phyloP scores from a whole-genome alignment of 2,329 filamentous ascomycete species.

The Dactylella cylindrospora region DNA sequence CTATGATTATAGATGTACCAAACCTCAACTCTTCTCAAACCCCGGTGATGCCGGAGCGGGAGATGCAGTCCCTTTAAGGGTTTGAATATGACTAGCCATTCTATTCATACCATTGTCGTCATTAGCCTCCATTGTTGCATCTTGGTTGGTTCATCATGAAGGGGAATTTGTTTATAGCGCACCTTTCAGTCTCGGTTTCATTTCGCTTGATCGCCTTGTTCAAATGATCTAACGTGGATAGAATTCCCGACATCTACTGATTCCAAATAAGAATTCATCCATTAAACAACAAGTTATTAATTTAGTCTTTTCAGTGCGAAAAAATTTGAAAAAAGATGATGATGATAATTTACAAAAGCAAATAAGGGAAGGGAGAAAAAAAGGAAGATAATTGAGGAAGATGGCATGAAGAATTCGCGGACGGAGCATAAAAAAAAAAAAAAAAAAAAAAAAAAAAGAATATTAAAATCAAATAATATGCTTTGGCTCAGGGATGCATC shows the following conservation, averaged over 20 bases:
- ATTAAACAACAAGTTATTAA: constrained; percentile 20
- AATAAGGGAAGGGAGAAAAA: background rate
- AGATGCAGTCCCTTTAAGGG: constrained; percentile 30
- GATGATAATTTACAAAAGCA: constrained; percentile 41
- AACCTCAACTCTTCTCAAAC: background rate
- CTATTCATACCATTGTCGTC: constrained; percentile 16
- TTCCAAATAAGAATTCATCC: constrained; percentile 17
- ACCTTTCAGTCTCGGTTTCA: constrained; percentile 42
- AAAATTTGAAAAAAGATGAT: constrained; percentile 31
- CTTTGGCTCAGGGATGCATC: no score
- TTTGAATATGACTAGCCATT: constrained; percentile 36
- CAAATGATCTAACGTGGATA: constrained; percentile 38
- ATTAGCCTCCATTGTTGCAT: no score
- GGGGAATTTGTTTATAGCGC: constrained; percentile 15
- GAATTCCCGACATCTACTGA: constrained; percentile 43
- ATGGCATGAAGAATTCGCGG: background rate
- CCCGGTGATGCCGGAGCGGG: background rate
- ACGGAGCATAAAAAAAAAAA: background rate
- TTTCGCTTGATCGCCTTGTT: constrained; percentile 40
- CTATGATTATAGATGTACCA: constrained; percentile 1
- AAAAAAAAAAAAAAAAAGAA: background rate
- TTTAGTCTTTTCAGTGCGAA: constrained; percentile 34
- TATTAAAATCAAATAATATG: background rate
- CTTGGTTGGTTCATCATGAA: constrained; percentile 73
- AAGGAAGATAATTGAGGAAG: constrained; percentile 3